These are phyloP conservation scores for Parascedosporium putredinis DNA, from an alignment of 2,329 filamentous ascomycete genomes.

Conservation along the genomic window DNA sequence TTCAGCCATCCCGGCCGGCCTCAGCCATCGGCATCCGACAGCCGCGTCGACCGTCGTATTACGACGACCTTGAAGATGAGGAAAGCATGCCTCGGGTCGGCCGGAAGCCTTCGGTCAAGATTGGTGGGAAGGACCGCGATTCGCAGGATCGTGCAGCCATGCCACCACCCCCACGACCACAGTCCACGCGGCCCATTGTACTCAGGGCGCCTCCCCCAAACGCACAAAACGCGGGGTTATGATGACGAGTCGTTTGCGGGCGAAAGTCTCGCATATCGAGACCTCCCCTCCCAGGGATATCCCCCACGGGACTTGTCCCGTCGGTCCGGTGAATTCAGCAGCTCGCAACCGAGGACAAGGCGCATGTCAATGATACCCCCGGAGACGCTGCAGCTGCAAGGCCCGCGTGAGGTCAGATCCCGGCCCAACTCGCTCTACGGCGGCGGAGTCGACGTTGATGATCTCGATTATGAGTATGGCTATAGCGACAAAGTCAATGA, in stretches of 20 bases:
- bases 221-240: constrained; percentile 7
- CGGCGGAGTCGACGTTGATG: not conserved
- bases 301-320: not conserved
- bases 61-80: constrained; percentile 5
- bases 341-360: not conserved
- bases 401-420: not conserved
- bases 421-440: not conserved
- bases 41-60: constrained; percentile 2
- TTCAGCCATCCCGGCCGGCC: constrained; percentile 2
- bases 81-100: not conserved
- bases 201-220: constrained; percentile 7
- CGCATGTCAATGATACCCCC: constrained; percentile 5
- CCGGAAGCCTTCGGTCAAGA: constrained; percentile 5
- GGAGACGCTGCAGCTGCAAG: constrained; percentile 5
- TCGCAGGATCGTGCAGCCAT: constrained; percentile 5
- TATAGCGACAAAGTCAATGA: constrained; percentile 18
- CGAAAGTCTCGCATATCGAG: constrained; percentile 1
- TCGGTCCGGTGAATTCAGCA: constrained; percentile 4
- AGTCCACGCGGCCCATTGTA: constrained; percentile 1
- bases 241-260: constrained; percentile 8
- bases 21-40: constrained; percentile 3
- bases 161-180: constrained; percentile 19
- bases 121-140: constrained; percentile 3
- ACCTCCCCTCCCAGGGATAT: constrained; percentile 3
- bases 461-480: constrained; percentile 5